Conservation (phyloP, 176 grass and related monocot species). For the Metroxylon sagu region DNA sequence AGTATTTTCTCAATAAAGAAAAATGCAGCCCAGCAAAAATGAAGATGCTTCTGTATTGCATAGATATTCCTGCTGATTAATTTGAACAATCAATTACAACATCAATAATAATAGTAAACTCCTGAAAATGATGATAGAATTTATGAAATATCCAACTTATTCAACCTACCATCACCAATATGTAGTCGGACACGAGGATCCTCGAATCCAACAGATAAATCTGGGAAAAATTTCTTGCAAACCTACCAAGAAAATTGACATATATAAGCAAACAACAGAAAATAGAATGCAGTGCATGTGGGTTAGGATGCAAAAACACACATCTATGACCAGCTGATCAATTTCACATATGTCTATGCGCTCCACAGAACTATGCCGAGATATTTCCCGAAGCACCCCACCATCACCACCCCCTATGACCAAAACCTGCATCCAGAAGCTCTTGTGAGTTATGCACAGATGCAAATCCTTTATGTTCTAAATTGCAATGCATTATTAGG, state of each 20-base stretch:
- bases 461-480: too few relatives aligned
- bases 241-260: slow-evolving; percentile 42
- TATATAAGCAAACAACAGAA: slow-evolving; percentile 13
- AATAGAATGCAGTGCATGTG: too few relatives aligned
- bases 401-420: slow-evolving; percentile 98
- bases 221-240: slow-evolving; percentile 86
- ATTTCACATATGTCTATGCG: slow-evolving; percentile 98
- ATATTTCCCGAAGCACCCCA: slow-evolving; percentile 92
- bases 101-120: too few relatives aligned
- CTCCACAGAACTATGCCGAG: slow-evolving; percentile 84
- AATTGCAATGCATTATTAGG: too few relatives aligned
- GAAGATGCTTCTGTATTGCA: too few relatives aligned
- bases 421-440: slow-evolving; percentile 52
- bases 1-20: too few relatives aligned
- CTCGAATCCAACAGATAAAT: slow-evolving; percentile 83
- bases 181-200: slow-evolving; percentile 82
- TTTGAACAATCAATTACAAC: too few relatives aligned
- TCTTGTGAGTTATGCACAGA: too few relatives aligned
- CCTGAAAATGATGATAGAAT: too few relatives aligned
- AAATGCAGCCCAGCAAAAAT: too few relatives aligned
- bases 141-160: background rate
- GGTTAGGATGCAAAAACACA: slow-evolving; percentile 18
- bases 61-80: too few relatives aligned
- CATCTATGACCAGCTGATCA: slow-evolving; percentile 91
- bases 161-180: slow-evolving; percentile 78